phyloP scores from a whole-genome alignment of 306 rosid genomes.

The Castanospermum australe region DNA sequence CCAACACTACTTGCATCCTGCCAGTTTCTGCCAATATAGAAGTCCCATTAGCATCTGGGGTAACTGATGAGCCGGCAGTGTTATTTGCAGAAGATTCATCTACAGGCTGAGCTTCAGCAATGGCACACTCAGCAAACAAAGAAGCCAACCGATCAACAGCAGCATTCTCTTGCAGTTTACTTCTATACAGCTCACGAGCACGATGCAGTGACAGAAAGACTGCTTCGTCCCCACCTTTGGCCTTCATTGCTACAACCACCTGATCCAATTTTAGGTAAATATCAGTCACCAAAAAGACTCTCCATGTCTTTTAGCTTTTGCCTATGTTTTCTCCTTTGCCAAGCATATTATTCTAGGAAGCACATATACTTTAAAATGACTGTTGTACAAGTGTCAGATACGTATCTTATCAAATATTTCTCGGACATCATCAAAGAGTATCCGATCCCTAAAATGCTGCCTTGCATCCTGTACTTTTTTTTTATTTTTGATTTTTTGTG shows the following conservation, averaged over 20 bases:
- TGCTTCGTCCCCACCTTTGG: slow-evolving; percentile 85
- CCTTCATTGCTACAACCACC: slow-evolving; percentile 78
- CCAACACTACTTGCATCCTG: slow-evolving; percentile 83
- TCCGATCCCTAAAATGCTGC: too few species aligned
- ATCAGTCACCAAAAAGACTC: slow-evolving; percentile 5
- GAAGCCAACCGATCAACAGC: slow-evolving; percentile 86
- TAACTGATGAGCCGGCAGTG: slow-evolving; percentile 19
- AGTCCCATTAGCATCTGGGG: slow-evolving; percentile 48
- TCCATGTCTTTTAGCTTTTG: background rate
- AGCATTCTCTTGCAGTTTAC: slow-evolving; percentile 64
- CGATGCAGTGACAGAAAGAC: slow-evolving; percentile 77
- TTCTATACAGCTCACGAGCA: slow-evolving; percentile 77
- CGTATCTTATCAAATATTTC: too few species aligned
- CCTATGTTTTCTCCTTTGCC: background rate
- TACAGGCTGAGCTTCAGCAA: slow-evolving; percentile 80
- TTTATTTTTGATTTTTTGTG: too few species aligned
- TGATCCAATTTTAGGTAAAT: slow-evolving; percentile 34
- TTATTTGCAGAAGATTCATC: slow-evolving; percentile 35
- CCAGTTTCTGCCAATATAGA: slow-evolving; percentile 90
- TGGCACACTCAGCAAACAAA: slow-evolving; percentile 95
- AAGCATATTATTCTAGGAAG: too few species aligned
- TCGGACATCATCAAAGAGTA: too few species aligned
- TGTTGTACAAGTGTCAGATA: too few species aligned
- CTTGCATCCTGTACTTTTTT: too few species aligned
- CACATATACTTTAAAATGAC: too few species aligned